Base-by-base conservation (phyloP, 495 filamentous ascomycete species). In the Trichocladium uniseriatum region DNA sequence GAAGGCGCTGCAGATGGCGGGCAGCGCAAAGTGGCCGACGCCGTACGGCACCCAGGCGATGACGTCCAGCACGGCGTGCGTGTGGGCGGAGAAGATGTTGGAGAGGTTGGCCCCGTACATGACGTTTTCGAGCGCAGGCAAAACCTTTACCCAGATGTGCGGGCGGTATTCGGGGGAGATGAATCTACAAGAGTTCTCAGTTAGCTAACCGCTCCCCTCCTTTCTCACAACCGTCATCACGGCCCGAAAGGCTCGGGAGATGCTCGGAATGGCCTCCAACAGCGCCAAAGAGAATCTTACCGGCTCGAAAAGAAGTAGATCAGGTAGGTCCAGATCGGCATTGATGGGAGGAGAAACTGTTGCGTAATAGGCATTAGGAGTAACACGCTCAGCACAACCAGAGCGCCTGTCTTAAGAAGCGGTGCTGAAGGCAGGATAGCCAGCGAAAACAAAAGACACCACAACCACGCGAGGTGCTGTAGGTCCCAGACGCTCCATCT, bases 41-140 rank as follows among this genome's bases (percentile, higher is more conserved):
- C 90, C 90, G 58, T 97, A 97, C 14, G 90, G 91, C 36, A 97
- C 61, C 90, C 91, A 95, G 31, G 91, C 91, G 46, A 97, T 67
- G 47, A 97, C 66, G 53, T 94, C 87, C 31, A 97, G 75, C 40
- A 88, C 70, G 9, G 82, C 77, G 68, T 83, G 80, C 40, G 84
- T 86, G 66, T 95, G 87, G 21, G 87, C 84, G 5, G 90, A 92
- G 38, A 97, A 79, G 49, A 95, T 92, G 65, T 94, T 95, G 70
- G 87, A 94, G 41, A 97, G 79, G 69, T 95, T 95, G 27, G 88
- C 88, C 42, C 91, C 91, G 63, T 97, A 97, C 42, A 97, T 73
- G 46, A 97, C 92, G 67, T 97, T 95, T 64, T 97, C 91, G 52
- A 97, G 77, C n/a, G 91, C 86, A 3, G 91, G 91, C 11, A 97